phyloP scores from a whole-genome alignment of 73 alveolate species.

The Tetrahymena malaccensis region DNA sequence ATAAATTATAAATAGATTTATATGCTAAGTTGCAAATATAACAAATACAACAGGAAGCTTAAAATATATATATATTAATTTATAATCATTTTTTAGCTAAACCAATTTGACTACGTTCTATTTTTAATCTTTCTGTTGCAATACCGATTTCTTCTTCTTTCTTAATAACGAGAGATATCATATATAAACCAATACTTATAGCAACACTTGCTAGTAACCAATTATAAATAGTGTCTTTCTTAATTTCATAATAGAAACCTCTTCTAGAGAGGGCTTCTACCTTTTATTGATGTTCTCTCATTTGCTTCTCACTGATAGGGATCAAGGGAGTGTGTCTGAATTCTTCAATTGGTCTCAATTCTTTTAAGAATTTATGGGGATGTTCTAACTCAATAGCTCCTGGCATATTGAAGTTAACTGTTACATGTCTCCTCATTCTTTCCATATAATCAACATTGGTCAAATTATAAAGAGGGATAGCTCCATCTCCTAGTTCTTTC shows the following conservation, averaged over 20 bases:
- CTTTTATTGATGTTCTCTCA: constrained; percentile 44
- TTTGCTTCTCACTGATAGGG: constrained; percentile 61
- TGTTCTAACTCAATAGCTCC: constrained; percentile 75
- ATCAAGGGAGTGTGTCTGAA: constrained; percentile 77
- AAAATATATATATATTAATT: neutral
- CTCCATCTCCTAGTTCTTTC: constrained; percentile 48
- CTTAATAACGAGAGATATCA: constrained; percentile 24
- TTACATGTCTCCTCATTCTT: constrained; percentile 18
- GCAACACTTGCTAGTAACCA: neutral
- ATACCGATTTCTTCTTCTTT: constrained; percentile 40
- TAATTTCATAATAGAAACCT: constrained; percentile 60
- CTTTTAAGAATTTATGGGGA: constrained; percentile 61
- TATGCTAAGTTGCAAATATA: neutral
- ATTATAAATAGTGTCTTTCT: constrained; percentile 56
- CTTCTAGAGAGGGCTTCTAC: constrained; percentile 53
- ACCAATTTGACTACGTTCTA: neutral
- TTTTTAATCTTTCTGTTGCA: constrained; percentile 15
- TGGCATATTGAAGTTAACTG: constrained; percentile 60
- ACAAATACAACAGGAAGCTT: neutral
- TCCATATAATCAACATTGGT: constrained; percentile 50
- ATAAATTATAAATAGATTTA: neutral
- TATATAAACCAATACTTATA: constrained; percentile 5
- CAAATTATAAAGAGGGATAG: constrained; percentile 53
- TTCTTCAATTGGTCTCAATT: constrained; percentile 71
- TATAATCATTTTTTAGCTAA: neutral